phyloP scores from a whole-genome alignment of 2,329 filamentous ascomycete genomes.

The Myriosclerotinia scirpicola region DNA sequence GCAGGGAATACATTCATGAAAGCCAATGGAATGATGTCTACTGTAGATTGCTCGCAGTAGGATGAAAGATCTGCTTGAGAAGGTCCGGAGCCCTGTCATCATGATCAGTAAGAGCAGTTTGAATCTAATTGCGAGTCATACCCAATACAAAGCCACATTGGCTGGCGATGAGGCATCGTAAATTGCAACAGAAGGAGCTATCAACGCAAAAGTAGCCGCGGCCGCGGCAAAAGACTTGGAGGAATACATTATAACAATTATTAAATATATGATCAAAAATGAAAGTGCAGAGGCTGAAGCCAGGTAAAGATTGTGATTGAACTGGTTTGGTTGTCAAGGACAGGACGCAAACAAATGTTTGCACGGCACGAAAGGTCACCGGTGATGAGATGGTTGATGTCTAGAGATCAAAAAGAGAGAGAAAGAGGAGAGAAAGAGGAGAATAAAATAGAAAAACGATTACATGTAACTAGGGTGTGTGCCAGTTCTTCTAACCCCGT shows the following conservation, averaged over 20 bases:
- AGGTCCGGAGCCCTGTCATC: constrained; percentile 44
- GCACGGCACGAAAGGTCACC: constrained; percentile 34
- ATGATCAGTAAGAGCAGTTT: constrained; percentile 16
- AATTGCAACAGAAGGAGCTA: constrained; percentile 31
- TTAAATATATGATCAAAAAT: constrained; percentile 26
- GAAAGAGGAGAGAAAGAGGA: constrained; percentile 24
- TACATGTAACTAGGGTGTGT: neutral
- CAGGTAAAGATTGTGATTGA: constrained; percentile 37
- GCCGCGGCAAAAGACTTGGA: constrained; percentile 34
- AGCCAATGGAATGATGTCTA: constrained; percentile 48
- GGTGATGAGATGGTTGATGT: constrained; percentile 30
- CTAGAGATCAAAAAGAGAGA: constrained; percentile 26
- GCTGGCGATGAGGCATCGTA: constrained; percentile 42
- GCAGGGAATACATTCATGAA: constrained; percentile 47
- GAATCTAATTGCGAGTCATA: constrained; percentile 31
- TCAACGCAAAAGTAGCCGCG: constrained; percentile 33
- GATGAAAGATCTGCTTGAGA: constrained; percentile 43
- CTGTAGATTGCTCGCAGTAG: constrained; percentile 44
- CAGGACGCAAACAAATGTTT: constrained; percentile 42
- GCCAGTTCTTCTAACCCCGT: neutral
- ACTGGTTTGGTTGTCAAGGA: constrained; percentile 38
- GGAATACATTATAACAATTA: constrained; percentile 38
- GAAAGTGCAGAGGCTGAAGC: constrained; percentile 15
- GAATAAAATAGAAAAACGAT: constrained; percentile 22
- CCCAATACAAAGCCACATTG: constrained; percentile 48